Percentiles rank a stretch among this genome's conserved stretches.
phyloP scores from a whole-genome alignment of 1,139 yeast species.

The Meyerozyma elateridarum region DNA sequence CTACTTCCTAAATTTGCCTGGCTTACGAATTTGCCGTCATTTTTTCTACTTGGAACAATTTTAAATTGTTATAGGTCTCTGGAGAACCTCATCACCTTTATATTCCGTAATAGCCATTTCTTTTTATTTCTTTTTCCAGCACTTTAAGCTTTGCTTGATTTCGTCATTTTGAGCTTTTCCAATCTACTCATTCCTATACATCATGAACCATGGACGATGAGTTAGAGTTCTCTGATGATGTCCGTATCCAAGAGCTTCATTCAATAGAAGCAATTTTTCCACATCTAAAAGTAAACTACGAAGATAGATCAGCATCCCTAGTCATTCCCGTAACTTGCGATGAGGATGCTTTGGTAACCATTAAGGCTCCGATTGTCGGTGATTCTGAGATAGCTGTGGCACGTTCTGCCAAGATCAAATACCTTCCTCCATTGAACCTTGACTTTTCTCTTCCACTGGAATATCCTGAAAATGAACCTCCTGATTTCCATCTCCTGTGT shows the following conservation, averaged over 20 bases:
- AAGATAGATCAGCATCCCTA: slow-evolving; percentile 19
- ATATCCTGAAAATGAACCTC: slow-evolving; percentile 28
- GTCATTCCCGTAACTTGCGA: slow-evolving; percentile 25
- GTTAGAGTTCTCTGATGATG: slow-evolving; percentile 19
- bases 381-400: slow-evolving; percentile 5
- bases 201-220: slow-evolving; percentile 1
- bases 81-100: too few relatives aligned
- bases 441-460: slow-evolving; percentile 23
- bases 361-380: too few relatives aligned
- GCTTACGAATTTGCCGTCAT: too few relatives aligned
- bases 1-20: too few relatives aligned
- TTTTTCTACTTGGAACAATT: too few relatives aligned
- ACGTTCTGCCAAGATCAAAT: slow-evolving; percentile 9
- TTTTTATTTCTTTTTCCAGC: too few relatives aligned
- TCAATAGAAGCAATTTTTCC: slow-evolving; percentile 49
- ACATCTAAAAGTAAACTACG: slow-evolving; percentile 25
- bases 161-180: neutral
- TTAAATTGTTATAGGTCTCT: too few relatives aligned
- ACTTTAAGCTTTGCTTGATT: too few relatives aligned
- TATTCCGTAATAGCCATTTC: too few relatives aligned
- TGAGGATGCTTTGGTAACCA: slow-evolving; percentile 8
- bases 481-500: slow-evolving; percentile 18
- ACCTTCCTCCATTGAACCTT: slow-evolving; percentile 30
- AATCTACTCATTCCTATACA: neutral
- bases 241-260: slow-evolving; percentile 38